These are phyloP conservation scores for Debaryomyces maramus DNA, from an alignment of 805 yeast species.

Conservation along the genomic window DNA sequence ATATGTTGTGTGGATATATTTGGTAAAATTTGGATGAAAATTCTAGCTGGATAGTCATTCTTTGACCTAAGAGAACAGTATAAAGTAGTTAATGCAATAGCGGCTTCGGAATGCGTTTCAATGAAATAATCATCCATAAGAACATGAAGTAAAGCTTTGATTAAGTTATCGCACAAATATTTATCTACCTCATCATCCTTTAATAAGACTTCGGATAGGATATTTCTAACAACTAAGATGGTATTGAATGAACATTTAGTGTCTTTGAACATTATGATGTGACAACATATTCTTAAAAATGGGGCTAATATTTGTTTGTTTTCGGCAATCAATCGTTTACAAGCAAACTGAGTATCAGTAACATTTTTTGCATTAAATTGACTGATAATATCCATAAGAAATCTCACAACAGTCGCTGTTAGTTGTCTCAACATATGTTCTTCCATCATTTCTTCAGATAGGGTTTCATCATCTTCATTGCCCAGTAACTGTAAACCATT, in stretches of 20 bases:
- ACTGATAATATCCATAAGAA: constrained; percentile 84
- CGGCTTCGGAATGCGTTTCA: constrained; percentile 90
- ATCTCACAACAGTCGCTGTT: constrained; percentile 86
- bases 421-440: constrained; percentile 91
- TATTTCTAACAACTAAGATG: constrained; percentile 72
- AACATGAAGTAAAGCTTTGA: constrained; percentile 67
- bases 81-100: constrained; percentile 79
- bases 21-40: constrained; percentile 55
- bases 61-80: constrained; percentile 72
- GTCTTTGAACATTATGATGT: constrained; percentile 79
- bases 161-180: constrained; percentile 61
- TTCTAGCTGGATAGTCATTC: constrained; percentile 65
- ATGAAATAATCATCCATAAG: constrained; percentile 72
- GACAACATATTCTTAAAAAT: constrained; percentile 69
- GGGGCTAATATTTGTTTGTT: constrained; percentile 73
- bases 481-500: constrained; percentile 59
- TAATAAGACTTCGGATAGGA: constrained; percentile 66
- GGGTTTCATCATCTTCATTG: constrained; percentile 70
- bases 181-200: constrained; percentile 75
- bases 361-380: constrained; percentile 60
- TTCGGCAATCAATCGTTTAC: constrained; percentile 64
- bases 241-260: constrained; percentile 92
- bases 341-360: constrained; percentile 60
- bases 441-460: constrained; percentile 98
- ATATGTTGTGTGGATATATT: constrained; percentile 57